Base-by-base conservation (phyloP, 345 rosid genomes). In the Pugionium cornutum region DNA sequence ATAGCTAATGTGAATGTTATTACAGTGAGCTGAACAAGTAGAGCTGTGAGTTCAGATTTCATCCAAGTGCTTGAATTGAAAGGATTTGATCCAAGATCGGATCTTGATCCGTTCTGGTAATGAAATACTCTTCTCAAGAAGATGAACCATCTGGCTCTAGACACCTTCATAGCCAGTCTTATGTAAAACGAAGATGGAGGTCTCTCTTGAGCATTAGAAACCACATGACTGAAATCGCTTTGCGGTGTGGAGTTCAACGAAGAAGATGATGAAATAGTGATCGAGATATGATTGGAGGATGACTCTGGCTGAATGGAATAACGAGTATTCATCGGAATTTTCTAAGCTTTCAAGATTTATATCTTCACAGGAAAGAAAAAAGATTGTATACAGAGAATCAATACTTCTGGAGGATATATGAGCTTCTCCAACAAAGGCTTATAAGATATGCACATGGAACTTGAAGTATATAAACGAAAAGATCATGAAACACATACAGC, bases 111-210 rank as follows among this genome's bases (percentile, higher is more conserved):
- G 71, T 95, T 95, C 73, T 95, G 99, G 81, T 91, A 91, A 10
- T 95, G 99, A 69, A 91, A 95, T 2, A 91, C 96, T 70, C 99
- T 89, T 62, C 99, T 91, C 61, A 86, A 77, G 86, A 95, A 91
- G 40, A 74, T 77, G 61, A 91, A 95, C 97, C 97, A 91, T 72
- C 97, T 84, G 11, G 97, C 88, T 79, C 99, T 86, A 7, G 95
- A 95, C 25, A 91, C 70, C 77, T 85, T 89, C 88, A 87, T 79
- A 32, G 92, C 99, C 26, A 62, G 61, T 72, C 94, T 81, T 35
- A 91, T 54, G 73, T 80, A 72, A 53, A 81, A 78, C 6, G 86
- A 55, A 44, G 72, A 10, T 45, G 83, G 50, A 68, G 86, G 50
- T 79, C 98, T 85, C 31, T 49, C 81, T 64, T 85, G 76, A 41